Evolutionary conservation across 805 yeast genomes (phyloP).

Genomic region (Nakazawaea holstii): DNA sequence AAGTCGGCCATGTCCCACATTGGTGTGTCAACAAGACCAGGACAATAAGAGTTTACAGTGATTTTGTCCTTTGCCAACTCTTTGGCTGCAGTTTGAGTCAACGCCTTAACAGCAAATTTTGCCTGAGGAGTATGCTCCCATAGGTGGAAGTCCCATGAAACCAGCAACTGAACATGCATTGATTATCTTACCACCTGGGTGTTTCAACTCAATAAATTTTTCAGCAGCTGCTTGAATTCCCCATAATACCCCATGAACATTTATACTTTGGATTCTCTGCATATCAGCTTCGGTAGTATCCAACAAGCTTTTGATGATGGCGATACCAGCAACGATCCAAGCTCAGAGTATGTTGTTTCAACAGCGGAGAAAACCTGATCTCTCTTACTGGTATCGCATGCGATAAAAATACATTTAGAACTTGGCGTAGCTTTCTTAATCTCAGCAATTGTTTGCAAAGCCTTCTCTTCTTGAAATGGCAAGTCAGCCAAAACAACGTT

Average conservation of each 20-base stretch:
- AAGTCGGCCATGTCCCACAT: conserved; percentile 27
- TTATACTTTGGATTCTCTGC: conserved; percentile 19
- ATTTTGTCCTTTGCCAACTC: conserved; percentile 30
- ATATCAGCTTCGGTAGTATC: conserved; percentile 25
- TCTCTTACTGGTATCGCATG: conserved; percentile 21
- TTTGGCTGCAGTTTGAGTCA: conserved; percentile 32
- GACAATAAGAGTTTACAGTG: conserved; percentile 34
- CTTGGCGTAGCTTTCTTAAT: conserved; percentile 15
- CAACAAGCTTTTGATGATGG: conserved; percentile 21
- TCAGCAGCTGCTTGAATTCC: conserved; percentile 29
- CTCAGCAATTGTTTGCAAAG: conserved; percentile 18
- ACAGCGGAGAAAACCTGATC: conserved; percentile 22
- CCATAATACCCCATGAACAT: conserved; percentile 27
- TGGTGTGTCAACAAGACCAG: conserved; percentile 37
- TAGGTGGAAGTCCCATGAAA: conserved; percentile 23
- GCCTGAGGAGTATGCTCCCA: conserved; percentile 29
- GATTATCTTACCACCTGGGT: conserved; percentile 33
- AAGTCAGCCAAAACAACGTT: conserved; percentile 32
- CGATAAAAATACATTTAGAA: conserved; percentile 19
- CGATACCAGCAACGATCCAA: conserved; percentile 32
- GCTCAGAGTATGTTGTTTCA: conserved; percentile 19
- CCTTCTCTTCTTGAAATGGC: conserved; percentile 18
- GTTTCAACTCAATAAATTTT: conserved; percentile 21
- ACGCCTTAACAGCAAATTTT: conserved; percentile 31
- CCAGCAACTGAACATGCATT: conserved; percentile 32